Conservation (phyloP, 352 stramenopile species). For the Blastocystis sp. region DNA sequence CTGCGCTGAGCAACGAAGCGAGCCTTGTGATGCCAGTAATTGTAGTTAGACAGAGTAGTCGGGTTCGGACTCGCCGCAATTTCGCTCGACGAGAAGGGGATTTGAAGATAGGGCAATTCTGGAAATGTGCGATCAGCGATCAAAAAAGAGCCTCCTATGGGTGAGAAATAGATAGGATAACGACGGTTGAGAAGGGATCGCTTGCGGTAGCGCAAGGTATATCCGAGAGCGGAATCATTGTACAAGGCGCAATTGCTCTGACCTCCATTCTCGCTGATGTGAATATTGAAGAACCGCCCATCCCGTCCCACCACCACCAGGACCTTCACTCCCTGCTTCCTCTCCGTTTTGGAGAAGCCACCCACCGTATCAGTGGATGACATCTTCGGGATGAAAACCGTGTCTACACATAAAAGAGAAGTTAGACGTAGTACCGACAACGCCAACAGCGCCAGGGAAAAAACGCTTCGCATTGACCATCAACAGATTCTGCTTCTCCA, state of each 20-base stretch:
- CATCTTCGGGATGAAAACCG: constrained; percentile 45
- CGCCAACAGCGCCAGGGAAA: constrained; percentile 52
- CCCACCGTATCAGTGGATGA: not conserved
- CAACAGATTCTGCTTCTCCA: constrained; percentile 46
- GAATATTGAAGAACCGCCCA: constrained; percentile 47
- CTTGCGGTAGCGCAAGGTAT: constrained; percentile 56
- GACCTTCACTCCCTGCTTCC: not conserved
- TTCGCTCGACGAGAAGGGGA: constrained; percentile 37
- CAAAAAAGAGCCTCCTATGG: constrained; percentile 38
- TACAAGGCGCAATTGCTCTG: constrained; percentile 30
- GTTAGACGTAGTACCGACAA: constrained; percentile 24
- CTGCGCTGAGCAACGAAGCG: constrained; percentile 31
- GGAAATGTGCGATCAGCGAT: constrained; percentile 33
- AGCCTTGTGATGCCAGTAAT: constrained; percentile 67
- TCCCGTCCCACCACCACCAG: constrained; percentile 49
- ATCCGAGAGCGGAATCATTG: constrained; percentile 57
- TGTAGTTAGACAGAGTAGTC: constrained; percentile 48
- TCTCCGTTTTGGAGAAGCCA: not conserved
- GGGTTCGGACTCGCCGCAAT: not conserved
- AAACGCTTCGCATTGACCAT: constrained; percentile 50
- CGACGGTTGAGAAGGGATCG: constrained; percentile 50
- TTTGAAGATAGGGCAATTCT: constrained; percentile 63
- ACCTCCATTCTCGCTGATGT: constrained; percentile 49
- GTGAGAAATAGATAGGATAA: not conserved
- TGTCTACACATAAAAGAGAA: constrained; percentile 18